These are phyloP conservation scores for Cucurbitaria berberidis DNA, from an alignment of 2,329 filamentous ascomycete species.

Conservation along the genomic window DNA sequence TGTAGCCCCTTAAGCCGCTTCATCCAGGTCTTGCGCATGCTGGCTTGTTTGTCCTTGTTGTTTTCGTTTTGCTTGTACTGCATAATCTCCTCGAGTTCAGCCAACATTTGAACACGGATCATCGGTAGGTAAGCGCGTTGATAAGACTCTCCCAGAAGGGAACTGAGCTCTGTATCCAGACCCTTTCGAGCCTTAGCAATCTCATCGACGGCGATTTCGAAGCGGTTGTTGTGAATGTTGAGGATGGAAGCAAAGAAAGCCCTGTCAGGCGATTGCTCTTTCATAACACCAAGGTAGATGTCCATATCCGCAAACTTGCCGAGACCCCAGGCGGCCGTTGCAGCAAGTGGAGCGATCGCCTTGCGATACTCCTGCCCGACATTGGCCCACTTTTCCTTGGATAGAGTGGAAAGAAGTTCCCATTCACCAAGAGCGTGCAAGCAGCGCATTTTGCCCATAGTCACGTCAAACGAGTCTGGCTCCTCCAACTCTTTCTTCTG, in stretches of 20 bases:
- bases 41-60: conserved; percentile 84
- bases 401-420: conserved; percentile 88
- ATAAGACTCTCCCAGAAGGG: conserved; percentile 96
- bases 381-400: conserved; percentile 92
- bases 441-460: conserved; percentile 99
- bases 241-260: conserved; percentile 98
- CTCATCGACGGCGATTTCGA: conserved; percentile 84
- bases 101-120: conserved; percentile 97
- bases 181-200: conserved; percentile 93
- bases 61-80: conserved; percentile 87
- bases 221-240: conserved; percentile 93
- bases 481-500: conserved; percentile 81
- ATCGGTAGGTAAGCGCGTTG: conserved; percentile 98
- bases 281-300: conserved; percentile 93
- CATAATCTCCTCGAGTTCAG: conserved; percentile 97
- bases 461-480: conserved; percentile 81
- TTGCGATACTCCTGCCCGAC: conserved; percentile 86
- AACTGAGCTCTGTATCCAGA: conserved; percentile 92
- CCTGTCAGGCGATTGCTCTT: conserved; percentile 87
- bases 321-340: conserved; percentile 94
- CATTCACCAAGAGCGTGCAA: conserved; percentile 96
- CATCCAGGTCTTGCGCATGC: conserved; percentile 94
- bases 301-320: conserved; percentile 99
- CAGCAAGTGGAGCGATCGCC: conserved; percentile 89
- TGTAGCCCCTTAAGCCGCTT: conserved; percentile 93